phyloP scores from a whole-genome alignment of 2,329 filamentous ascomycete species.

The Uncinocarpus reesii region DNA sequence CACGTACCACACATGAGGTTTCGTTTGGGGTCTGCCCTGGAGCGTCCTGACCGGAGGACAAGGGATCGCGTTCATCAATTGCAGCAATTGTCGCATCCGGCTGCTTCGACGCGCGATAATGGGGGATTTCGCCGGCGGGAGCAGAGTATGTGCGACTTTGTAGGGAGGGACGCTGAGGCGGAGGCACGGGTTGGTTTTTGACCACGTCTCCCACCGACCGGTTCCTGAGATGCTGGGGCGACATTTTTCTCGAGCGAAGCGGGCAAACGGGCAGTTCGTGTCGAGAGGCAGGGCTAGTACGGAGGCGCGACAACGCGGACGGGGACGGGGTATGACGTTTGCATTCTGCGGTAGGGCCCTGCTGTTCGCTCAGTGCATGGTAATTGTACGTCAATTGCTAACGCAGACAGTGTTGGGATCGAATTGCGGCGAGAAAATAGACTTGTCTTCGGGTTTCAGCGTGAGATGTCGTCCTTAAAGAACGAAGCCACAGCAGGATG shows the following conservation, averaged over 20 bases:
- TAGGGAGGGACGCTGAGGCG: constrained; percentile 26
- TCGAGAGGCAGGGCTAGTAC: not conserved
- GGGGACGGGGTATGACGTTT: constrained; percentile 5
- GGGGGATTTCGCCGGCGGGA: constrained; percentile 22
- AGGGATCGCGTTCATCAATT: constrained; percentile 7
- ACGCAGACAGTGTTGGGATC: constrained; percentile 4
- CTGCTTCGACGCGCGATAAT: constrained; percentile 19
- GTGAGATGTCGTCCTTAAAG: not conserved
- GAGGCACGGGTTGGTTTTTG: constrained; percentile 6
- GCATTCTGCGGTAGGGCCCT: constrained; percentile 4
- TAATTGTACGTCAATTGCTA: constrained; percentile 7
- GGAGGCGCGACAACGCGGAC: not conserved
- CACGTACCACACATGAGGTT: constrained; percentile 4
- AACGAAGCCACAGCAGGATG: not conserved
- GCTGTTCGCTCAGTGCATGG: constrained; percentile 5
- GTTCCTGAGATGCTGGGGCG: constrained; percentile 3
- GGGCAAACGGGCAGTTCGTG: not conserved
- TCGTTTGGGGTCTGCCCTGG: constrained; percentile 1
- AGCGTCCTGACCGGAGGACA: constrained; percentile 2
- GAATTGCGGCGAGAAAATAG: not conserved
- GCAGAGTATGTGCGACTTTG: constrained; percentile 29
- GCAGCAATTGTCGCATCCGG: constrained; percentile 21
- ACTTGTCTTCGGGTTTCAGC: constrained; percentile 6
- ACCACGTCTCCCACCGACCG: constrained; percentile 5
- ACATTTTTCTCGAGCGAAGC: not conserved